phyloP scores from a whole-genome alignment of 441 rosid genomes.

The Rhodomyrtus psidioides region DNA sequence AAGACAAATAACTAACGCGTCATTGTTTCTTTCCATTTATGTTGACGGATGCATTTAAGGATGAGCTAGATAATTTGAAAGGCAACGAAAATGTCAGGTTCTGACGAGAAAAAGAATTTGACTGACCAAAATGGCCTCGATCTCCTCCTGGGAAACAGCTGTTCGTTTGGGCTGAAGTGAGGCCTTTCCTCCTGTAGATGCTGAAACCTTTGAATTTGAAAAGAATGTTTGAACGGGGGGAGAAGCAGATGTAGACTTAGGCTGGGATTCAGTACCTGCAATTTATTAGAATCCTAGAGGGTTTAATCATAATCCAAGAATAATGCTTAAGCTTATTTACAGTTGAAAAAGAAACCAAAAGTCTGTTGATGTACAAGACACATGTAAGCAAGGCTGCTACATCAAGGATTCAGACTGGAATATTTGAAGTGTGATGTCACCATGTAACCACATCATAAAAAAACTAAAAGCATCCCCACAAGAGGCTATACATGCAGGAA shows the following conservation, averaged over 20 bases:
- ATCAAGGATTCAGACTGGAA: background rate
- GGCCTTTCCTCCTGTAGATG: constrained; percentile 64
- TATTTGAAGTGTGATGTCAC: background rate
- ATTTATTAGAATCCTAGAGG: background rate
- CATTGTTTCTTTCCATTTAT: background rate
- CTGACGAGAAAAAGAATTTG: background rate
- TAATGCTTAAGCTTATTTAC: background rate
- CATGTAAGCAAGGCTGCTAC: background rate
- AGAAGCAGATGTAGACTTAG: constrained; percentile 19
- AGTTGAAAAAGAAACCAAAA: background rate
- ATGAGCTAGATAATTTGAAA: background rate
- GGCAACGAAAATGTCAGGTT: background rate
- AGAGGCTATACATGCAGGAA: background rate
- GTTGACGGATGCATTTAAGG: background rate
- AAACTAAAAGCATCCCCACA: background rate
- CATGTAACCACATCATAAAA: background rate
- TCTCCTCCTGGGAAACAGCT: constrained; percentile 69
- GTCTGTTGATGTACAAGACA: background rate
- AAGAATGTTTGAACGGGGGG: constrained; percentile 39
- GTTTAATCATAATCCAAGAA: background rate
- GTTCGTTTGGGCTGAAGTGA: constrained; percentile 84
- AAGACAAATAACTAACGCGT: background rate
- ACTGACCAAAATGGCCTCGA: constrained; percentile 72
- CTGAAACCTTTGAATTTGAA: constrained; percentile 36
- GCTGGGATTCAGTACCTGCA: constrained; percentile 37